A percentile compares a stretch with the other conserved stretches of the same genome.
phyloP scores from a whole-genome alignment of 2,329 filamentous ascomycete species.

The Leptographium wingfieldii region DNA sequence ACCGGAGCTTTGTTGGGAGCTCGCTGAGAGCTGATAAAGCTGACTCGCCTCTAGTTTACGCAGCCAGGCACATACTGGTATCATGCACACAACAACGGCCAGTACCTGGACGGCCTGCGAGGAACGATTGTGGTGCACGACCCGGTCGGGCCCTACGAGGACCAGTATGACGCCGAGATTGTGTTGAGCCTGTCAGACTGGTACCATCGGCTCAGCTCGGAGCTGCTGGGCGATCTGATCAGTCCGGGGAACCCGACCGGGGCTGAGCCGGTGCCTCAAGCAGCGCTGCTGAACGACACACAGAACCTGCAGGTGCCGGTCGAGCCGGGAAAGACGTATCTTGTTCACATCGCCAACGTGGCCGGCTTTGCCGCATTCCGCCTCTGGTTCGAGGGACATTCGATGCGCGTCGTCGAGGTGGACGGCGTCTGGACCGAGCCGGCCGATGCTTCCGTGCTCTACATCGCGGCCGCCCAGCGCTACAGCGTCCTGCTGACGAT shows the following conservation, averaged over 20 bases:
- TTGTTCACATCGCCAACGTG: constrained; percentile 60
- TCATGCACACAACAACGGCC: constrained; percentile 53
- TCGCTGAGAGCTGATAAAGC: background rate
- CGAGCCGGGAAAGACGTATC: constrained; percentile 55
- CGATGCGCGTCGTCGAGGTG: constrained; percentile 57
- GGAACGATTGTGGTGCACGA: constrained; percentile 53
- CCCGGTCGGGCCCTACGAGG: constrained; percentile 41
- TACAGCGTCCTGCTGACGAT: constrained; percentile 52
- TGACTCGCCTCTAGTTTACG: constrained; percentile 8
- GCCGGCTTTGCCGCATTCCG: constrained; percentile 58
- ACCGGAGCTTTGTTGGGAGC: no score
- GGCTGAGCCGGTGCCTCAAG: constrained; percentile 53
- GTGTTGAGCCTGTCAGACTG: constrained; percentile 55
- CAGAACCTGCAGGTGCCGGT: constrained; percentile 47
- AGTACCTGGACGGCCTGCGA: constrained; percentile 57
- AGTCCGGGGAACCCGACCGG: constrained; percentile 41
- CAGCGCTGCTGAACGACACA: constrained; percentile 60
- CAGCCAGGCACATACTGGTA: constrained; percentile 67
- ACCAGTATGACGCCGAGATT: constrained; percentile 50
- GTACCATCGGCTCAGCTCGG: constrained; percentile 49
- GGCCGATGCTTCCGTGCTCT: constrained; percentile 48
- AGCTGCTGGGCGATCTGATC: constrained; percentile 35
- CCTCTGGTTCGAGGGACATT: constrained; percentile 54
- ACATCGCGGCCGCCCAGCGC: constrained; percentile 55
- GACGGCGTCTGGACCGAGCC: constrained; percentile 58